Percentiles rank a stretch among this genome's conserved stretches.
These are phyloP conservation scores for Thermomyces lanuginosus DNA, from an alignment of 2,329 filamentous ascomycete genomes.

Conservation along the genomic window DNA sequence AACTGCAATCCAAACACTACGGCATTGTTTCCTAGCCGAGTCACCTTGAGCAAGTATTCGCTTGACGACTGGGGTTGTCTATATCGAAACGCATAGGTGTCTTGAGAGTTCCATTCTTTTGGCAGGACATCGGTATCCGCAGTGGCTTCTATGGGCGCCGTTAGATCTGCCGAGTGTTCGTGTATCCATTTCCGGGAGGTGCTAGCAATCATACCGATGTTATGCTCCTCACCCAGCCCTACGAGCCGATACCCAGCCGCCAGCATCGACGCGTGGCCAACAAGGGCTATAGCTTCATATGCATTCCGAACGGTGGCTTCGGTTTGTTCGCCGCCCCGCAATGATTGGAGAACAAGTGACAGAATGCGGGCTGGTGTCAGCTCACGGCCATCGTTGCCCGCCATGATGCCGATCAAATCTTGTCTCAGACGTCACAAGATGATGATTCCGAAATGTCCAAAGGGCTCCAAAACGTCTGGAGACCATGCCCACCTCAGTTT, in stretches of 20 bases:
- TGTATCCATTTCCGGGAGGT: no score
- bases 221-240: slow-evolving; percentile 71
- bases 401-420: no score
- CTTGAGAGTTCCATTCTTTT: slow-evolving; percentile 61
- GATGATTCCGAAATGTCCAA: no score
- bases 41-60: slow-evolving; percentile 67
- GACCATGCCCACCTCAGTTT: no score
- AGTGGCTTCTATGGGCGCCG: slow-evolving; percentile 11
- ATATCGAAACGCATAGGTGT: slow-evolving; percentile 67
- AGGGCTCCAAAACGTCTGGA: no score
- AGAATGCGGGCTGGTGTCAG: slow-evolving; percentile 15
- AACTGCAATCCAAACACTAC: slow-evolving; percentile 65
- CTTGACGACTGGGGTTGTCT: slow-evolving; percentile 71
- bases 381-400: no score
- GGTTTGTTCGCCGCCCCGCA: slow-evolving; percentile 13
- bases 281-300: slow-evolving; percentile 69
- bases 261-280: slow-evolving; percentile 68
- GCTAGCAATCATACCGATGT: slow-evolving; percentile 46
- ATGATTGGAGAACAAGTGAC: slow-evolving; percentile 16
- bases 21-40: slow-evolving; percentile 66
- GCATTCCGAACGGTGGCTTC: slow-evolving; percentile 26
- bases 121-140: slow-evolving; percentile 39
- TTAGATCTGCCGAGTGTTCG: no score
- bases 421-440: no score
- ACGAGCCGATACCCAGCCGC: slow-evolving; percentile 65